Evolutionary conservation across 164 flowering plant species (phyloP).

Genomic region (Protea cynaroides): DNA sequence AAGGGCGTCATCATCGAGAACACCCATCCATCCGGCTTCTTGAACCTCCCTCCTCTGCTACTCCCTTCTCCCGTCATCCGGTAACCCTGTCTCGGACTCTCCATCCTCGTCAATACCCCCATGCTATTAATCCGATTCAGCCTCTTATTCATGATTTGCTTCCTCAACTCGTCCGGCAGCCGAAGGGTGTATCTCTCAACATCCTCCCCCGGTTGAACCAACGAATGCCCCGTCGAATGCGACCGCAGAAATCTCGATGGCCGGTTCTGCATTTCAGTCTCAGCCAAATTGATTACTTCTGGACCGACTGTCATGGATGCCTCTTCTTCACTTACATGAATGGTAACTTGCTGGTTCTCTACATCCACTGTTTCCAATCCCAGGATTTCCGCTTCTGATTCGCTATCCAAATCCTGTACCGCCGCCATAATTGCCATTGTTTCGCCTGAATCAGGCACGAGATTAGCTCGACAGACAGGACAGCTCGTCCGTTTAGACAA

Average conservation of each 20-base stretch:
- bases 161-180: conserved; percentile 17
- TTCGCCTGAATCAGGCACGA: background rate
- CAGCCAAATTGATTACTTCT: background rate
- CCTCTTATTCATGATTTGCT: background rate
- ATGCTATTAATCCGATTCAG: conserved; percentile 22
- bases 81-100: conserved; percentile 16
- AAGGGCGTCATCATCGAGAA: conserved; percentile 19
- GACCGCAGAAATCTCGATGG: conserved; percentile 33
- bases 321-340: conserved; percentile 5
- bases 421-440: background rate
- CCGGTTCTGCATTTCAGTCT: conserved; percentile 22
- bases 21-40: conserved; percentile 25
- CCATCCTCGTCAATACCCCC: background rate
- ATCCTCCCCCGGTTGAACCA: conserved; percentile 26
- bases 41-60: conserved; percentile 4
- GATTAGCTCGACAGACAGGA: conserved; percentile 38
- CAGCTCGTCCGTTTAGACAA: conserved; percentile 30
- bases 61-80: conserved; percentile 14
- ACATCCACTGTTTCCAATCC: background rate
- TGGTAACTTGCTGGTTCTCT: conserved; percentile 1
- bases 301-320: background rate
- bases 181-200: conserved; percentile 12
- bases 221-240: conserved; percentile 20
- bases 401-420: background rate
- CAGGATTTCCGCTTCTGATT: conserved; percentile 9